These are phyloP conservation scores for Podaxis sp. DNA, from an alignment of 768 basidiomycete genomes.

Conservation along the genomic window DNA sequence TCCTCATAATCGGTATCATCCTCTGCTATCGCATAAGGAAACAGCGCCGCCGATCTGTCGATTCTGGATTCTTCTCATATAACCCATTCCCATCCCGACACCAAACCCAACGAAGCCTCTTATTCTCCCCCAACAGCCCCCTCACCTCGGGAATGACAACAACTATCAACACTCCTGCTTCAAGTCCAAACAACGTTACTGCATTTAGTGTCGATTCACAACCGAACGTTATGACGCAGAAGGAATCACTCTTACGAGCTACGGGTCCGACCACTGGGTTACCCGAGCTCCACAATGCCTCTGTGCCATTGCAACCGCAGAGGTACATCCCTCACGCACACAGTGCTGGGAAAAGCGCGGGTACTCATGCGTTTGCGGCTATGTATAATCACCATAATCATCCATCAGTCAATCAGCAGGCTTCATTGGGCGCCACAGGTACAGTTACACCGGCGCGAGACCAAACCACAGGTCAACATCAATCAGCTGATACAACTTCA, in stretches of 20 bases:
- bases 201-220: background rate
- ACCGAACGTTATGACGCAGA: background rate
- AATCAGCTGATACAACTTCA: background rate
- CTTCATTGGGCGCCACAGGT: background rate
- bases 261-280: background rate
- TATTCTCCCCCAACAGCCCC: background rate
- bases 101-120: background rate
- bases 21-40: conserved; percentile 13
- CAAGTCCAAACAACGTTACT: conserved; percentile 4
- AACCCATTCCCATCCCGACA: conserved; percentile 5
- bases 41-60: conserved; percentile 1
- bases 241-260: background rate
- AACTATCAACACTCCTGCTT: background rate
- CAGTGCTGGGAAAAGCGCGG: background rate
- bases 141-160: background rate
- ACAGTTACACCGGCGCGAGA: background rate
- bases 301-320: background rate
- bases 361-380: background rate
- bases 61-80: conserved; percentile 16
- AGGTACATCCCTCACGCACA: background rate
- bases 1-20: conserved; percentile 2
- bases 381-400: background rate
- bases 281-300: background rate
- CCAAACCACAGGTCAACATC: background rate
- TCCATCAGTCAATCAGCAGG: background rate